Evolutionary conservation across 164 flowering plant genomes (phyloP).

Genomic region (Cinnamomum micranthum): DNA sequence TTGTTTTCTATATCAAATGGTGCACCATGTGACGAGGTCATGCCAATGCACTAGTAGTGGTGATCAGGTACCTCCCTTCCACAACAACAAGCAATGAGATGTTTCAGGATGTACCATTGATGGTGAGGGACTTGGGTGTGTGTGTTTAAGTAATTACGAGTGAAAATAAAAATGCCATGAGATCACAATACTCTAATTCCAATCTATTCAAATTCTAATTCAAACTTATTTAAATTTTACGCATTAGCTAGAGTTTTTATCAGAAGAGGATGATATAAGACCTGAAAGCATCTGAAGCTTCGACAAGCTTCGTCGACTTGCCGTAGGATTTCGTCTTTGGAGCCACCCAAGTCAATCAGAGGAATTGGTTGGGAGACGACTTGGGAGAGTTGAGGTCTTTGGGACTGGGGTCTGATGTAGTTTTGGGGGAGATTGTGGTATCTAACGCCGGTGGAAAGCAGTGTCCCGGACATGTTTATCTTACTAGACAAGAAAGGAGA

Average conservation of each 20-base stretch:
- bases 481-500: too few relatives aligned
- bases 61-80: background rate
- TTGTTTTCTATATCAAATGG: background rate
- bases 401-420: constrained; percentile 62
- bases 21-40: background rate
- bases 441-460: constrained; percentile 11
- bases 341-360: constrained; percentile 41
- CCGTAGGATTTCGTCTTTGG: constrained; percentile 15
- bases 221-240: background rate
- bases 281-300: constrained; percentile 63
- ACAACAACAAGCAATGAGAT: too few relatives aligned
- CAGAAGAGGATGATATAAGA: constrained; percentile 7
- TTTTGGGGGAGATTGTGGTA: constrained; percentile 11
- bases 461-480: background rate
- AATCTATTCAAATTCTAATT: background rate
- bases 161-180: background rate
- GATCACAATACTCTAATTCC: background rate
- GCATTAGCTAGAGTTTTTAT: background rate
- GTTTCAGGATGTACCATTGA: background rate
- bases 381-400: constrained; percentile 60
- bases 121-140: background rate
- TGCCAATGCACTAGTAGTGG: too few relatives aligned
- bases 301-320: constrained; percentile 53
- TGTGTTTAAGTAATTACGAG: too few relatives aligned
- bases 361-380: constrained; percentile 48